phyloP scores from a whole-genome alignment of 495 filamentous ascomycete genomes.

The Hamigera avellanea region DNA sequence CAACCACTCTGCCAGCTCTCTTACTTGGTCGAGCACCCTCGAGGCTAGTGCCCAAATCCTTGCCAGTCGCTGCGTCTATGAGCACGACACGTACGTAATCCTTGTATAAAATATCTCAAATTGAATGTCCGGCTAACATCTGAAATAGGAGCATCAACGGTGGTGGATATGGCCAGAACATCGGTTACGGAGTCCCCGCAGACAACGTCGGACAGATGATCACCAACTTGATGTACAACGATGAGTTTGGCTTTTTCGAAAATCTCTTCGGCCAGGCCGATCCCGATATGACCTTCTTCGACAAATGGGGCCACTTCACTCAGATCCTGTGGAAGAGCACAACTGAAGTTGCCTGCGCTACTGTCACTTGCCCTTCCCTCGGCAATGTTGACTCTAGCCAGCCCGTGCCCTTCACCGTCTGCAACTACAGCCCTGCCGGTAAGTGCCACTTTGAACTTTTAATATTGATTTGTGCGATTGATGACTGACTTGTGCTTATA shows the following conservation, averaged over 20 bases:
- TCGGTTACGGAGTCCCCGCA: constrained; percentile 39
- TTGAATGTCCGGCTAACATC: no score
- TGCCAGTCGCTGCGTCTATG: constrained; percentile 53
- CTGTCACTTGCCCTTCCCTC: constrained; percentile 41
- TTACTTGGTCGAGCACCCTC: constrained; percentile 53
- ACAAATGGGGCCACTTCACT: constrained; percentile 75
- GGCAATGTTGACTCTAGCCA: constrained; percentile 35
- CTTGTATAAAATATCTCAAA: background rate
- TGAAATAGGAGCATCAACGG: constrained; percentile 30
- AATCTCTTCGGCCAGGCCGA: constrained; percentile 30
- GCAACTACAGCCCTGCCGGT: constrained; percentile 77
- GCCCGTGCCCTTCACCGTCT: constrained; percentile 56
- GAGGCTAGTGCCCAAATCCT: constrained; percentile 46
- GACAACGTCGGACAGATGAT: constrained; percentile 50
- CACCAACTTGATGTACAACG: constrained; percentile 75
- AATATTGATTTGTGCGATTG: background rate
- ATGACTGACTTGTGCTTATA: constrained; percentile 9
- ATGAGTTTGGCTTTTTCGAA: constrained; percentile 47
- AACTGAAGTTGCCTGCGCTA: constrained; percentile 61
- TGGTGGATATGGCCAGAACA: constrained; percentile 77
- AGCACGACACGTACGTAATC: constrained; percentile 61
- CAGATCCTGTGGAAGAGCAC: constrained; percentile 79
- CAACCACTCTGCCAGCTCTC: constrained; percentile 59
- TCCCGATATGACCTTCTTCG: constrained; percentile 49
- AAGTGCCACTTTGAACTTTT: constrained; percentile 8